phyloP scores from a whole-genome alignment of 1,284 basidiomycete genomes.

The Papiliotrema fonsecae region DNA sequence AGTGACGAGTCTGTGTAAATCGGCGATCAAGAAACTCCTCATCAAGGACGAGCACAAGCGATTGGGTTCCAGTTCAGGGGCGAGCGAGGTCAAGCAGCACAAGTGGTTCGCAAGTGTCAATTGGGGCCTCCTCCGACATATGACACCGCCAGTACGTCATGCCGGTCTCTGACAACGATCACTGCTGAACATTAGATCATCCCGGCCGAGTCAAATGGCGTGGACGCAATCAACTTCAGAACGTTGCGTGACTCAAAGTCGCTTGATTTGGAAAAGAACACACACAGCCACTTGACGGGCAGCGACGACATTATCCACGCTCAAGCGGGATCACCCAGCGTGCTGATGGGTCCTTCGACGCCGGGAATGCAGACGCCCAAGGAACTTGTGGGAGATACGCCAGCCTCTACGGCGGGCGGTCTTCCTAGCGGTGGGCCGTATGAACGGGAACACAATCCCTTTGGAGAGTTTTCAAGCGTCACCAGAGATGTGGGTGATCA shows the following conservation, averaged over 20 bases:
- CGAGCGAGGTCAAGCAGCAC: constrained; percentile 97
- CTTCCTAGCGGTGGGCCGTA: constrained; percentile 16
- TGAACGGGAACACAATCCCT: constrained; percentile 57
- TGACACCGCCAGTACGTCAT: constrained; percentile 76
- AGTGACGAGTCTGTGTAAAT: constrained; percentile 80
- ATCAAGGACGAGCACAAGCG: constrained; percentile 90
- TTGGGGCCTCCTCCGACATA: constrained; percentile 93
- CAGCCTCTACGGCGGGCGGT: constrained; percentile 1
- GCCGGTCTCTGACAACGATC: not conserved
- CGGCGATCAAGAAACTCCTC: constrained; percentile 78
- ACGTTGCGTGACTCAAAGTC: constrained; percentile 83
- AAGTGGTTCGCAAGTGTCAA: constrained; percentile 96
- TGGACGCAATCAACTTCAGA: constrained; percentile 86
- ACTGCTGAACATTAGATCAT: constrained; percentile 59
- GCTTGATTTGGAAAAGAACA: constrained; percentile 61
- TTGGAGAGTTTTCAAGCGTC: constrained; percentile 79
- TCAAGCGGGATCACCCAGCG: constrained; percentile 42
- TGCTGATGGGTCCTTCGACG: constrained; percentile 48
- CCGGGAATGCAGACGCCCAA: constrained; percentile 52
- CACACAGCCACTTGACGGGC: not conserved
- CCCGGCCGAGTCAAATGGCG: constrained; percentile 72
- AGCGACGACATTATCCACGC: constrained; percentile 40
- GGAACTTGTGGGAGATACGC: constrained; percentile 26
- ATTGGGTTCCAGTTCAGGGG: constrained; percentile 85
- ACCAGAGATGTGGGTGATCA: constrained; percentile 59